Conservation (phyloP, 2,329 filamentous ascomycete species). For the Dothidotthia symphoricarpi region DNA sequence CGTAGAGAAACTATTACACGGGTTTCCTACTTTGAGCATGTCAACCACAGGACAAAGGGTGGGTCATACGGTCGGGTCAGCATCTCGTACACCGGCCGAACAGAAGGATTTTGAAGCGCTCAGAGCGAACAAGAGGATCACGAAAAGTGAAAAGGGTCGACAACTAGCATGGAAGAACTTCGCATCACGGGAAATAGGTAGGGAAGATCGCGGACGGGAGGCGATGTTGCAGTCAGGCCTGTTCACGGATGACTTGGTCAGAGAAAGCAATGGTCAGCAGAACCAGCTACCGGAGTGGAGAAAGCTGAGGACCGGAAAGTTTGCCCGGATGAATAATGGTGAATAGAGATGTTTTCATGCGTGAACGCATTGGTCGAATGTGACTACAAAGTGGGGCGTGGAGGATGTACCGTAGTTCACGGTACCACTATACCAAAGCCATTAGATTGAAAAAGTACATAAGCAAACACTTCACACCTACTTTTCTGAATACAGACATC, state of each 20-base stretch:
- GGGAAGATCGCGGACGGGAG: slow-evolving; percentile 9
- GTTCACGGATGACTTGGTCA: slow-evolving; percentile 6
- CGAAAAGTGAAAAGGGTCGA: slow-evolving; percentile 6
- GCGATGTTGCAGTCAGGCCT: slow-evolving; percentile 21
- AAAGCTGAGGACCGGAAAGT: slow-evolving; percentile 15
- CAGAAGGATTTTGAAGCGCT: slow-evolving; percentile 2
- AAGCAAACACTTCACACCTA: too few species aligned
- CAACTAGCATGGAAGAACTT: slow-evolving; percentile 21
- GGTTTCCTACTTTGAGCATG: too few species aligned
- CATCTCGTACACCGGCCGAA: background rate
- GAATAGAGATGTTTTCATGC: too few species aligned
- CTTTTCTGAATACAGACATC: too few species aligned
- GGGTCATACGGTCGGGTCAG: background rate
- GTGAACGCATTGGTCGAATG: too few species aligned
- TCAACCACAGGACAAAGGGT: too few species aligned
- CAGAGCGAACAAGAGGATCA: slow-evolving; percentile 14
- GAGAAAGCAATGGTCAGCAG: slow-evolving; percentile 7
- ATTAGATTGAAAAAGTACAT: too few species aligned
- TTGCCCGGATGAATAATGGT: slow-evolving; percentile 2
- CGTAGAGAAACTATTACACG: slow-evolving; percentile 7
- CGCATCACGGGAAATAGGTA: slow-evolving; percentile 5
- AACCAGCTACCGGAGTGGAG: slow-evolving; percentile 26
- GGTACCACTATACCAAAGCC: too few species aligned
- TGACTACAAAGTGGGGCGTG: too few species aligned
- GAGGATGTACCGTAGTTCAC: too few species aligned